phyloP scores from a whole-genome alignment of 192 early-diverging fungal genomes.

The Coemansia interrupta region DNA sequence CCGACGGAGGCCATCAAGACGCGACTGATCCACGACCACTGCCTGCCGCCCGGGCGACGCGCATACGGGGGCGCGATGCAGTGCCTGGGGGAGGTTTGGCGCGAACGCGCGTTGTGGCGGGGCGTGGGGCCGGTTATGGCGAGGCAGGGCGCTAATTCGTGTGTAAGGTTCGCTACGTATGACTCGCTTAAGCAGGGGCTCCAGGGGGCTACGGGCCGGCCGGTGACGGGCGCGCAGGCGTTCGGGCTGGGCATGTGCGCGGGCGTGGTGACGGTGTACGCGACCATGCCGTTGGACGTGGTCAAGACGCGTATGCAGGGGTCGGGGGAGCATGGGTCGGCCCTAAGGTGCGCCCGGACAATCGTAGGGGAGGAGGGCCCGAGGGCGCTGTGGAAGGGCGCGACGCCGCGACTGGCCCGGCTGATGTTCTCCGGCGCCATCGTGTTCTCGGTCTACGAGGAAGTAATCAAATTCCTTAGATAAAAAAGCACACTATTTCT shows the following conservation, averaged over 20 bases:
- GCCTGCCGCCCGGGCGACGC: constrained; percentile 48
- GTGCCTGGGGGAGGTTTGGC: constrained; percentile 51
- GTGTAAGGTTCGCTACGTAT: constrained; percentile 87
- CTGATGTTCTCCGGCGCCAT: constrained; percentile 59
- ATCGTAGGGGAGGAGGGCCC: constrained; percentile 75
- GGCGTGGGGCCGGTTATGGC: constrained; percentile 90
- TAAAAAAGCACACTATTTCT: constrained; percentile 5
- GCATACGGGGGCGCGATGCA: constrained; percentile 75
- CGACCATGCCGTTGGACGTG: constrained; percentile 97
- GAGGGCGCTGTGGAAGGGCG: constrained; percentile 89
- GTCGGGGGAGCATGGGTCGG: constrained; percentile 62
- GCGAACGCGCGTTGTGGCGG: constrained; percentile 83
- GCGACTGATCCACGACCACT: constrained; percentile 91
- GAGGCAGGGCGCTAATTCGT: constrained; percentile 92
- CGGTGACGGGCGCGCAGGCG: constrained; percentile 56
- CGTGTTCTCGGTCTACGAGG: constrained; percentile 54
- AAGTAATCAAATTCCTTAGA: constrained; percentile 43
- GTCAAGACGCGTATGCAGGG: constrained; percentile 96
- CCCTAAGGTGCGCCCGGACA: constrained; percentile 69
- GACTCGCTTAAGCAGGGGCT: constrained; percentile 67
- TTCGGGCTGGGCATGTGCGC: constrained; percentile 79
- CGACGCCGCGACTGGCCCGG: constrained; percentile 83
- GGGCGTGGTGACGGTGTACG: constrained; percentile 89
- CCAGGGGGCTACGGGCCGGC: constrained; percentile 1
- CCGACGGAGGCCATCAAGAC: constrained; percentile 96